Evolutionary conservation across 1,139 yeast species (phyloP).

Genomic region (Nakaseomyces bracarensis): DNA sequence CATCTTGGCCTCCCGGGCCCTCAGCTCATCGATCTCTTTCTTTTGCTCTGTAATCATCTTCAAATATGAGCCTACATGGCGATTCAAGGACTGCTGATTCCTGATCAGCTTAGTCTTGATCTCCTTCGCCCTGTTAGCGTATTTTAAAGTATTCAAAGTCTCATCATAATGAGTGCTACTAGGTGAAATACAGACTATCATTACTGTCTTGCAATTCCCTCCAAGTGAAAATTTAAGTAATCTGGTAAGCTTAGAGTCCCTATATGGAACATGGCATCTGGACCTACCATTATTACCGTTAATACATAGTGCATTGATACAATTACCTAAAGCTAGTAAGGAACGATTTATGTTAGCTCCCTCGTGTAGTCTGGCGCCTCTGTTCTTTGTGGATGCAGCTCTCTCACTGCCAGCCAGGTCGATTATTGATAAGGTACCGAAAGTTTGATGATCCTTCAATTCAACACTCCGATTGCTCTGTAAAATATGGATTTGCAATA

Average conservation of each 20-base stretch:
- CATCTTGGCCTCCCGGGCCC: conserved; percentile 44
- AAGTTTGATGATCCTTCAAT: conserved; percentile 56
- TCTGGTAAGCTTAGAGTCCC: conserved; percentile 84
- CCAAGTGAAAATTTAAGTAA: conserved; percentile 84
- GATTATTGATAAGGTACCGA: conserved; percentile 75
- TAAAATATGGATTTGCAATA: conserved; percentile 67
- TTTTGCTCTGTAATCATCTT: conserved; percentile 81
- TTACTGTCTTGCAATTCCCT: conserved; percentile 88
- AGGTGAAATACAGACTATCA: conserved; percentile 92
- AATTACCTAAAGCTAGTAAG: conserved; percentile 79
- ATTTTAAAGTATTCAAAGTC: conserved; percentile 79
- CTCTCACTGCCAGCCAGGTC: conserved; percentile 94
- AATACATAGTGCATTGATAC: conserved; percentile 78
- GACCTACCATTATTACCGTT: conserved; percentile 17
- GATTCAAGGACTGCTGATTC: conserved; percentile 67
- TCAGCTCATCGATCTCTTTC: conserved; percentile 63
- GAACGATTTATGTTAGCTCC: conserved; percentile 92
- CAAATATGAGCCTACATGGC: conserved; percentile 82
- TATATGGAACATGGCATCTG: conserved; percentile 69
- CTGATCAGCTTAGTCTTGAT: conserved; percentile 74
- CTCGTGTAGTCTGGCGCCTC: conserved; percentile 72
- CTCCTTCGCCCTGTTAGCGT: conserved; percentile 85
- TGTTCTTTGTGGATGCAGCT: conserved; percentile 79
- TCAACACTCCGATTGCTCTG: conserved; percentile 55
- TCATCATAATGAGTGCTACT: conserved; percentile 83